phyloP scores from a whole-genome alignment of 2,329 filamentous ascomycete species.

The Eutypella sp. region DNA sequence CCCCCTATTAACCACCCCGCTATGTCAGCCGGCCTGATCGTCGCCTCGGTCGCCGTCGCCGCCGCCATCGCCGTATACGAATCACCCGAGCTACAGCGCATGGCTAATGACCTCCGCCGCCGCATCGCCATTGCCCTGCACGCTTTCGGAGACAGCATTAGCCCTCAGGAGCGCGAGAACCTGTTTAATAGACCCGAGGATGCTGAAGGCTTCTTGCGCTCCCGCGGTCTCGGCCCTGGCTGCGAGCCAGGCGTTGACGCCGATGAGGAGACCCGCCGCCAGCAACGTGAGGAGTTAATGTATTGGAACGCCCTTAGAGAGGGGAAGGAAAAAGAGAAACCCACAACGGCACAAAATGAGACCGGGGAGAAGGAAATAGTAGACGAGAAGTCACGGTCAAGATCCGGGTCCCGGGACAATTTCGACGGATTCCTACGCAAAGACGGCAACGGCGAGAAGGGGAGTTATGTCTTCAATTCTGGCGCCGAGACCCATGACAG shows the following conservation, averaged over 20 bases:
- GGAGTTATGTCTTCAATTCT: constrained; percentile 54
- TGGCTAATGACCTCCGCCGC: constrained; percentile 56
- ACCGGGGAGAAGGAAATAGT: constrained; percentile 12
- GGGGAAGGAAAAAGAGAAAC: constrained; percentile 38
- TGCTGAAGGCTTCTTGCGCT: constrained; percentile 57
- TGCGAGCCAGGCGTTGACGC: constrained; percentile 50
- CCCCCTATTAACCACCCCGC: constrained; percentile 52
- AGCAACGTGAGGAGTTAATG: constrained; percentile 60
- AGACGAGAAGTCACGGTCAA: constrained; percentile 8
- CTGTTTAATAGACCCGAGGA: constrained; percentile 63
- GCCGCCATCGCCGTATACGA: constrained; percentile 59
- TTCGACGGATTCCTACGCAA: constrained; percentile 57
- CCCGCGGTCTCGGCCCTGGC: constrained; percentile 35
- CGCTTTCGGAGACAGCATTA: constrained; percentile 53
- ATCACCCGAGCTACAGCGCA: constrained; percentile 57
- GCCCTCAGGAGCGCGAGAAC: constrained; percentile 44
- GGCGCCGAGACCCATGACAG: constrained; percentile 39
- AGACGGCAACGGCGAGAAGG: constrained; percentile 47
- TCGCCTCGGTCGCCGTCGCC: constrained; percentile 52
- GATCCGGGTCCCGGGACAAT: constrained; percentile 28
- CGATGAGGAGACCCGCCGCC: constrained; percentile 55
- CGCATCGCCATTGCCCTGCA: constrained; percentile 57
- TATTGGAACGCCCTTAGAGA: constrained; percentile 59
- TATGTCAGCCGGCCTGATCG: constrained; percentile 53
- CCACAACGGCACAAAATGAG: constrained; percentile 20